These are phyloP conservation scores for Elaeis oleifera DNA, from an alignment of 202 grass and related monocot genomes.

Conservation along the genomic window DNA sequence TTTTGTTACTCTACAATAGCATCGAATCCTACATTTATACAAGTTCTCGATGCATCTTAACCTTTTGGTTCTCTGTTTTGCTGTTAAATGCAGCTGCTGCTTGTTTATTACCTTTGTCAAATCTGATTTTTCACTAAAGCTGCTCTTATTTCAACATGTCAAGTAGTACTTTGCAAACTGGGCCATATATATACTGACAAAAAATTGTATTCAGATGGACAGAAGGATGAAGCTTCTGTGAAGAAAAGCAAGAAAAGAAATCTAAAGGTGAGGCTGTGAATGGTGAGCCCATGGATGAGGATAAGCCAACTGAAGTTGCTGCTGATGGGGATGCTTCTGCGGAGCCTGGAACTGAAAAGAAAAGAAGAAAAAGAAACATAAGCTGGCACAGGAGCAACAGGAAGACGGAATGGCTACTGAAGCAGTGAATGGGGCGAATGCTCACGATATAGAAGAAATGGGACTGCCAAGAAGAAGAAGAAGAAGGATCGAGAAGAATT, in stretches of 20 bases:
- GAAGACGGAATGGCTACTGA: slow-evolving; percentile 12
- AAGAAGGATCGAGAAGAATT: slow-evolving; percentile 31
- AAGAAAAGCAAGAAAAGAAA: slow-evolving; percentile 97
- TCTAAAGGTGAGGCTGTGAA: slow-evolving; percentile 31
- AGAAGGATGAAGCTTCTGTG: slow-evolving; percentile 21
- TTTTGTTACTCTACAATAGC: no score
- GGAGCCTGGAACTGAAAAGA: slow-evolving; percentile 62
- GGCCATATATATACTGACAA: no score
- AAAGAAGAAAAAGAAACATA: slow-evolving; percentile 92
- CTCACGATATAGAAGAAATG: slow-evolving; percentile 22
- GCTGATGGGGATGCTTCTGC: slow-evolving; percentile 19
- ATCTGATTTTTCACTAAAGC: no score
- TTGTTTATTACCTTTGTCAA: no score
- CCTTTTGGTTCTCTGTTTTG: no score
- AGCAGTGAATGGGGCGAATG: slow-evolving; percentile 15
- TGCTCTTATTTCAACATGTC: no score
- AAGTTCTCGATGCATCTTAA: no score
- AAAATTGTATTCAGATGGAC: slow-evolving; percentile 10
- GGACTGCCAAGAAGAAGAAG: slow-evolving; percentile 70
- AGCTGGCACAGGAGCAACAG: slow-evolving; percentile 35
- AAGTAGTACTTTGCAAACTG: no score
- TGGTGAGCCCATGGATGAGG: slow-evolving; percentile 53
- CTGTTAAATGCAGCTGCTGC: no score
- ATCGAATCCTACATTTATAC: no score
- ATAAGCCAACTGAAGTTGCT: slow-evolving; percentile 27